phyloP scores from a whole-genome alignment of 2,329 filamentous ascomycete genomes.

The Capronia americana region DNA sequence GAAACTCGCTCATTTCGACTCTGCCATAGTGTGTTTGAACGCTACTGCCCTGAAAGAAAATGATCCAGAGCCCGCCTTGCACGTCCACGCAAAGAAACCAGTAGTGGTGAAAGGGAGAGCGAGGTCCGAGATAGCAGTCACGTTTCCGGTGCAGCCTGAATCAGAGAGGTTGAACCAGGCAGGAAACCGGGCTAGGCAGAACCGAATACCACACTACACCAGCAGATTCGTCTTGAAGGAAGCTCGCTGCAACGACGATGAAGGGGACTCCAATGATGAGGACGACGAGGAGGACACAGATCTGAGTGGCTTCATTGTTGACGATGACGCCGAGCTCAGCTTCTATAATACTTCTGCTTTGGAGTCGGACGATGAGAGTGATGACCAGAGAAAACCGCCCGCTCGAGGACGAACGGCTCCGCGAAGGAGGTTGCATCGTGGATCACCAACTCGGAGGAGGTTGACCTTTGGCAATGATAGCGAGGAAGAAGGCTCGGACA shows the following conservation, averaged over 20 bases:
- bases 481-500: slow-evolving; percentile 37
- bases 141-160: slow-evolving; percentile 35
- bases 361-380: slow-evolving; percentile 19
- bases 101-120: too few relatives aligned
- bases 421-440: slow-evolving; percentile 29
- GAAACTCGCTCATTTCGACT: slow-evolving; percentile 45
- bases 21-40: slow-evolving; percentile 44
- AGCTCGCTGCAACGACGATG: slow-evolving; percentile 38
- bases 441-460: slow-evolving; percentile 25
- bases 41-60: slow-evolving; percentile 38
- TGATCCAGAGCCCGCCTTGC: background rate
- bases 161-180: slow-evolving; percentile 3
- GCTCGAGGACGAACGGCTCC: slow-evolving; percentile 14
- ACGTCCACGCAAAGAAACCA: background rate
- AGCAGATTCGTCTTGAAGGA: slow-evolving; percentile 38
- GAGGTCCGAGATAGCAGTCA: slow-evolving; percentile 17
- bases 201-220: slow-evolving; percentile 12
- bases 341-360: slow-evolving; percentile 34
- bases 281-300: slow-evolving; percentile 42
- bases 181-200: slow-evolving; percentile 4
- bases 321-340: slow-evolving; percentile 40
- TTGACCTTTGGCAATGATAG: slow-evolving; percentile 22
- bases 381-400: slow-evolving; percentile 15
- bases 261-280: slow-evolving; percentile 37
- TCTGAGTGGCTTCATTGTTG: slow-evolving; percentile 42